Evolutionary conservation across 1,284 basidiomycete genomes (phyloP).

Genomic region (Tilletiopsis washingtonensis): DNA sequence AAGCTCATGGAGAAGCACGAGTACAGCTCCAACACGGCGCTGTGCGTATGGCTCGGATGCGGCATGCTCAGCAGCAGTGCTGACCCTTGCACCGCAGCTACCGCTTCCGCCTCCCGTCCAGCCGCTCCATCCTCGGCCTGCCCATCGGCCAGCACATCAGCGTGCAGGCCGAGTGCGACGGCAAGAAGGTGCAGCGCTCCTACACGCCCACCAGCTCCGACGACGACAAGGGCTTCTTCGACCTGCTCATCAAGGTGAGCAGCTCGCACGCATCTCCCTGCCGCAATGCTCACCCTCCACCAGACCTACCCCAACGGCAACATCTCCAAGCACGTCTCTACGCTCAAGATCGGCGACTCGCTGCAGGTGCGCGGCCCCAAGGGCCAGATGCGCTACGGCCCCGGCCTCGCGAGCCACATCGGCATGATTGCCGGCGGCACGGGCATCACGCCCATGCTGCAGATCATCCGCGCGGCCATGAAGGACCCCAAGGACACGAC

Average conservation of each 20-base stretch:
- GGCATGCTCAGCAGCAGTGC: constrained; percentile 1
- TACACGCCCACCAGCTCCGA: constrained; percentile 93
- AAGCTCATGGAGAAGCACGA: constrained; percentile 70
- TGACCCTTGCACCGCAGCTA: constrained; percentile 53
- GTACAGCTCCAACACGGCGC: constrained; percentile 68
- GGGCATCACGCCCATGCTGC: constrained; percentile 76
- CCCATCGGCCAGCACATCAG: constrained; percentile 96
- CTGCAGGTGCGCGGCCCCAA: constrained; percentile 90
- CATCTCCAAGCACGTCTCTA: constrained; percentile 71
- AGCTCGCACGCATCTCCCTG: neutral
- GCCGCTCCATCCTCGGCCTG: constrained; percentile 72
- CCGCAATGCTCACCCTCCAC: constrained; percentile 1
- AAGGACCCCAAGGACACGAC: constrained; percentile 79
- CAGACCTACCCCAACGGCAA: constrained; percentile 94
- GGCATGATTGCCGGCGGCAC: constrained; percentile 93
- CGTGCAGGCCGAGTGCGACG: constrained; percentile 78
- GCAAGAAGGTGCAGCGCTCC: constrained; percentile 78
- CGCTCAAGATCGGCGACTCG: constrained; percentile 60
- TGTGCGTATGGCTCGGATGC: constrained; percentile 50
- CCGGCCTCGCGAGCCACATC: constrained; percentile 53
- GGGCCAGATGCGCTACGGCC: constrained; percentile 60
- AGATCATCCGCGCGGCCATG: constrained; percentile 82
- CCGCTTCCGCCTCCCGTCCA: constrained; percentile 72
- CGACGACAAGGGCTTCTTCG: constrained; percentile 85
- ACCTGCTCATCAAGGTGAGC: constrained; percentile 85